Percentiles rank a stretch among this genome's conserved stretches.
Conservation (phyloP, 116 monocot species). For the Zostera marina region DNA sequence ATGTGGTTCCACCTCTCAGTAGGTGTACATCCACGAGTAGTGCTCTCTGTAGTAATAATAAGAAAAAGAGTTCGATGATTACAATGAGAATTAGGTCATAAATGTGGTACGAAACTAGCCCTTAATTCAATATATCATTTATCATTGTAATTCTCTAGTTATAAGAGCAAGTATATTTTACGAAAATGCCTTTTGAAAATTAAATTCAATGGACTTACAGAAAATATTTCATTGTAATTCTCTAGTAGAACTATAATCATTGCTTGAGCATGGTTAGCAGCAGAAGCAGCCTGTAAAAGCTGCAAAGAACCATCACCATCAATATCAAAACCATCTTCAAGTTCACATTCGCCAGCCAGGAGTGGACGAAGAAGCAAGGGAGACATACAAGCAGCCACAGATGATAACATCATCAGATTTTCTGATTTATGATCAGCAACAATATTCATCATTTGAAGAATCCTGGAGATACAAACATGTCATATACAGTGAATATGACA, state of each 20-base stretch:
- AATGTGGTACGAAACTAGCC: too few relatives aligned
- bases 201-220: conserved; percentile 27
- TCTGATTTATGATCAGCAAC: conserved; percentile 61
- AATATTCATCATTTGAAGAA: conserved; percentile 69
- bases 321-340: conserved; percentile 54
- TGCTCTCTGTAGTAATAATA: too few relatives aligned
- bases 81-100: too few relatives aligned
- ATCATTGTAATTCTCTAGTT: too few relatives aligned
- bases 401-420: conserved; percentile 69
- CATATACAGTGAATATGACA: background rate
- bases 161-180: too few relatives aligned
- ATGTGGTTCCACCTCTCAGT: too few relatives aligned
- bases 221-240: conserved; percentile 69
- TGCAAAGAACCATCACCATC: conserved; percentile 80
- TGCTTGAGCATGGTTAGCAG: conserved; percentile 95
- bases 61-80: too few relatives aligned
- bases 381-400: conserved; percentile 96
- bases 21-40: too few relatives aligned
- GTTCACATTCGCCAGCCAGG: conserved; percentile 68
- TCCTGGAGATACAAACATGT: conserved; percentile 29
- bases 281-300: conserved; percentile 90
- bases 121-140: too few relatives aligned
- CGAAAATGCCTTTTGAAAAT: too few relatives aligned
- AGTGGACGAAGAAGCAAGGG: conserved; percentile 91
- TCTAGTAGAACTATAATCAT: conserved; percentile 80